Percentiles rank a stretch among this genome's conserved stretches.
These are phyloP conservation scores for Intubia oerlemansii DNA, from an alignment of 2,329 filamentous ascomycete genomes.

Conservation along the genomic window DNA sequence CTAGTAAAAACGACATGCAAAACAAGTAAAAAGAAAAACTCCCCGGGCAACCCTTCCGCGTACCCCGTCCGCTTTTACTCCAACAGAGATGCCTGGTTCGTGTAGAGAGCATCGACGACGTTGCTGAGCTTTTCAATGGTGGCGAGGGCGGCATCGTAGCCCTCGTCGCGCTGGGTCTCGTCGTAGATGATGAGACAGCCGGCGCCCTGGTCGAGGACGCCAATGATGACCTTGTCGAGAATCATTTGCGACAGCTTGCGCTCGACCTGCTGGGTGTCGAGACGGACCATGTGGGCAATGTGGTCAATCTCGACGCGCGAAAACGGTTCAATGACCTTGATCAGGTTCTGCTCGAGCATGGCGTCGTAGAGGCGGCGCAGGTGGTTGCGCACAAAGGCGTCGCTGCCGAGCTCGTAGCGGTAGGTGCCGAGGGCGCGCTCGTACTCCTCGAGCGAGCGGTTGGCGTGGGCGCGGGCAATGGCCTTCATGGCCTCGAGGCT, in stretches of 20 bases:
- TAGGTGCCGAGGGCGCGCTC: slow-evolving; percentile 80
- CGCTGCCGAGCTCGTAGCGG: slow-evolving; percentile 80
- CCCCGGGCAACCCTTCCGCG: not conserved
- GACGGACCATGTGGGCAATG: slow-evolving; percentile 90
- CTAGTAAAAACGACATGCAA: no score
- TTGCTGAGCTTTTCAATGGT: slow-evolving; percentile 95
- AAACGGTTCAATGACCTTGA: slow-evolving; percentile 99
- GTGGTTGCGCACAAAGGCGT: slow-evolving; percentile 93
- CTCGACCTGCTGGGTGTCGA: slow-evolving; percentile 93
- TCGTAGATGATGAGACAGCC: slow-evolving; percentile 95
- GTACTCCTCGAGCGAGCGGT: slow-evolving; percentile 92
- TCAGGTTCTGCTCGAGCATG: slow-evolving; percentile 97
- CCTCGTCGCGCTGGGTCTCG: slow-evolving; percentile 79
- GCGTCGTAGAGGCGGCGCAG: slow-evolving; percentile 89
- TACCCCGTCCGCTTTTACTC: no score
- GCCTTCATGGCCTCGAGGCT: slow-evolving; percentile 98
- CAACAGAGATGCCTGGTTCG: slow-evolving; percentile 86
- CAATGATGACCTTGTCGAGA: slow-evolving; percentile 94
- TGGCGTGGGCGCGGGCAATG: slow-evolving; percentile 83
- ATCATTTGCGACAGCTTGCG: slow-evolving; percentile 99
- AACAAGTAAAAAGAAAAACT: not conserved
- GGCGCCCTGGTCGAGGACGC: slow-evolving; percentile 91
- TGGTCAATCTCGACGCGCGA: slow-evolving; percentile 92
- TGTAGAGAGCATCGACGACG: slow-evolving; percentile 93
- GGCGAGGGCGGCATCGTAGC: slow-evolving; percentile 80